Base-by-base conservation (phyloP, 805 yeast species). In the Metschnikowia borealis region DNA sequence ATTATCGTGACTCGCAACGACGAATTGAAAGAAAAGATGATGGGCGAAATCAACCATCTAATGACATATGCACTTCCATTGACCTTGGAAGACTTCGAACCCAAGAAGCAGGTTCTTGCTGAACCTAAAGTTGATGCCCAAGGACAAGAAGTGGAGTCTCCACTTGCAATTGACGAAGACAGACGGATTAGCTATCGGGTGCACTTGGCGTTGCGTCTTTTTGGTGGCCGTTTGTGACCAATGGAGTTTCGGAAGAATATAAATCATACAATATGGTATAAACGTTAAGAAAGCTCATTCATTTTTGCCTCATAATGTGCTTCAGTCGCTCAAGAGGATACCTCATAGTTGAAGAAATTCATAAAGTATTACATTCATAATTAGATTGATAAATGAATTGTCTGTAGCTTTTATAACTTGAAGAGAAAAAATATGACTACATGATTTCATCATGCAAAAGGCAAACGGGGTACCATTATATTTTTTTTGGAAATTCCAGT, bases 1-100 rank as follows among this genome's bases (percentile, higher is more conserved):
- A 71, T 94, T 1, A 66, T 92, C 1, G 69, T 90, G 13, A 91
- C 97, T 1, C 78, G 73, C 47, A 91, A 88, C 63, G 68, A 73
- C 15, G 71, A 69, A 2, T 73, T 92, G 54, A 83, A 83, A 61
- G 46, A 56, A 5, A 61, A 71, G 44, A 84, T 91, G 86, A 67
- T 68, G 31, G 57, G 58, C 0, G 98, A 91, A 65, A 70, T 89
- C 34, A 77, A 78, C 14, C 75, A 88, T 64, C 70, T 90, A 46
- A 67, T 77, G 68, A 55, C 64, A 21, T 67, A 81, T 61, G 80
- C 92, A 1, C 67, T 67, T 13, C 71, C 73, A 44, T 71, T 90
- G 54, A 70, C 70, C 5, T 63, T 85, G 48, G 69, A 75, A n/a
- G 90, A 86, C 62, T 89, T 86, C 61, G 64, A 69, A 47, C 74